These are phyloP conservation scores for Globisporangium camurandrum DNA, from an alignment of 352 stramenopile genomes.

Conservation along the genomic window DNA sequence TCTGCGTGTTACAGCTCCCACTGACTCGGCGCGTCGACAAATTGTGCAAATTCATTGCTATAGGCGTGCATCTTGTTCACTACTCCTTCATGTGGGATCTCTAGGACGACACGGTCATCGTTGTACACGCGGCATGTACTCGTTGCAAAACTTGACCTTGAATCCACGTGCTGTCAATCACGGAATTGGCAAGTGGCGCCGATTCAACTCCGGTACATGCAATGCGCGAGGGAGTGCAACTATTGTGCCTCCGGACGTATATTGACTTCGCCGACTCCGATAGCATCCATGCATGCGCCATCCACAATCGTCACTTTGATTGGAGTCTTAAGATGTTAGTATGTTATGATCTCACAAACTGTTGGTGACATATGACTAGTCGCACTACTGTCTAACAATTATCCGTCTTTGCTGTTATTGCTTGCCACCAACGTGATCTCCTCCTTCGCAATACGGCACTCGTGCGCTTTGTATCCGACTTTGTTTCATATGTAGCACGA, in stretches of 20 bases:
- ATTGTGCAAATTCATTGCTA: too few relatives aligned
- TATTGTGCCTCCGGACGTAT: neutral
- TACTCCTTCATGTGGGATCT: too few relatives aligned
- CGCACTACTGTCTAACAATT: slow-evolving; percentile 12
- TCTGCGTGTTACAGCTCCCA: too few relatives aligned
- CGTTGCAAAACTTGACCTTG: neutral
- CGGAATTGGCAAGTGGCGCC: neutral
- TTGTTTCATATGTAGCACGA: neutral
- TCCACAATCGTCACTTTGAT: neutral
- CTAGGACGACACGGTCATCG: neutral
- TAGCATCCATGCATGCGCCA: neutral
- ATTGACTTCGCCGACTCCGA: neutral
- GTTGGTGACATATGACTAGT: slow-evolving; percentile 14
- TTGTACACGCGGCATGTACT: neutral
- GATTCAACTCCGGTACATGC: neutral
- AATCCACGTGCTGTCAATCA: neutral
- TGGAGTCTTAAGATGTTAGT: neutral
- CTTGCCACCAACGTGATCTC: neutral
- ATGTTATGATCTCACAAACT: slow-evolving; percentile 10
- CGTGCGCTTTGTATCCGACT: neutral
- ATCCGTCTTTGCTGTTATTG: slow-evolving; percentile 6
- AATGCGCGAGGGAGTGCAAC: neutral
- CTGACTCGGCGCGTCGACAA: too few relatives aligned
- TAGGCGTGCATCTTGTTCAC: too few relatives aligned
- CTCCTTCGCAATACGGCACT: slow-evolving; percentile 1